Conservation (phyloP, 805 yeast genomes). For the Zygosaccharomyces gambellarensis region DNA sequence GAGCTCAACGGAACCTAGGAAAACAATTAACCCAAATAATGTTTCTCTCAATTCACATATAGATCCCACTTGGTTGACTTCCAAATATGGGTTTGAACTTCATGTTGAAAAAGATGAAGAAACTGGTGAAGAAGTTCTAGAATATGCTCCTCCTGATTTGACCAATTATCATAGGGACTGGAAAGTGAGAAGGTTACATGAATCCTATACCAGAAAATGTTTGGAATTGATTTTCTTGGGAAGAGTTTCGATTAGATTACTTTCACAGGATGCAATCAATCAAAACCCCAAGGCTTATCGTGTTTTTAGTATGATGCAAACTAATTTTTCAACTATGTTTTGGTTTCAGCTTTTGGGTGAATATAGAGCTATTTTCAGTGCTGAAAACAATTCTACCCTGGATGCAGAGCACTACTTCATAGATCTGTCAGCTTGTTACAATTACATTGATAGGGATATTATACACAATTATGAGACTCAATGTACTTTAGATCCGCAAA, state of each 20-base stretch:
- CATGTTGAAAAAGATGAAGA: conserved; percentile 28
- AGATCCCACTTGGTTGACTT: conserved; percentile 48
- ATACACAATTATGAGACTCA: conserved; percentile 44
- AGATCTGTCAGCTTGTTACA: conserved; percentile 44
- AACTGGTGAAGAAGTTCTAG: conserved; percentile 18
- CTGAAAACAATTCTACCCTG: conserved; percentile 17
- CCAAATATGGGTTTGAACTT: conserved; percentile 43
- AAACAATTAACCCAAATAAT: conserved; percentile 51
- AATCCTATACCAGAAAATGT: conserved; percentile 50
- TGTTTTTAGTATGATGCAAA: conserved; percentile 29
- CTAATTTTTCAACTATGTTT: conserved; percentile 23
- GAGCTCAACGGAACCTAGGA: conserved; percentile 41
- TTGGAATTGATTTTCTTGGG: conserved; percentile 49
- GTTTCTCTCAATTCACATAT: conserved; percentile 52
- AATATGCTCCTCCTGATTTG: conserved; percentile 48
- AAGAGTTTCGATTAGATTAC: conserved; percentile 26
- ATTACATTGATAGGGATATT: conserved; percentile 47
- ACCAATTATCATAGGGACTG: conserved; percentile 31
- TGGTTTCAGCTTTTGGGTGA: conserved; percentile 35
- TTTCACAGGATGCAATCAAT: conserved; percentile 9
- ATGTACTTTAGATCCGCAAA: conserved; percentile 39
- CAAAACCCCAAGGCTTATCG: conserved; percentile 18
- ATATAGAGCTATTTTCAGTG: conserved; percentile 22
- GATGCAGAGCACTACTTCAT: conserved; percentile 37
- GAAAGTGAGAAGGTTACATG: conserved; percentile 36